Evolutionary conservation across 2,329 filamentous ascomycete species (phyloP).

Genomic region (Penicillium sp.): DNA sequence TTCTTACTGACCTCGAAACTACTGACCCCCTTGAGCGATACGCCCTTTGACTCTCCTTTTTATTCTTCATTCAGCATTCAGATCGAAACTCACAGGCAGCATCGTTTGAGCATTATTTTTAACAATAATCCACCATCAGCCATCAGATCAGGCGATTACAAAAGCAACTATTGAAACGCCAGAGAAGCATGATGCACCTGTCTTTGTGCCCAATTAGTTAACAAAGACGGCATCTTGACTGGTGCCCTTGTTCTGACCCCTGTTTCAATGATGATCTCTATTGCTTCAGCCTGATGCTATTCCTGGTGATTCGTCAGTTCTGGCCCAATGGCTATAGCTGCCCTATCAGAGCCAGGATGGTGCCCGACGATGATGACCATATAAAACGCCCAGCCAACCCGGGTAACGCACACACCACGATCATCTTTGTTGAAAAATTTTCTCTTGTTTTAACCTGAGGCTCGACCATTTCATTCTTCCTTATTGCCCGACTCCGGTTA

Average conservation of each 20-base stretch:
- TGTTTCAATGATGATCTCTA: constrained; percentile 10
- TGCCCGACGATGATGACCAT: constrained; percentile 23
- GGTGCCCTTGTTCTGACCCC: constrained; percentile 2
- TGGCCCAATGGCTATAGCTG: constrained; percentile 20
- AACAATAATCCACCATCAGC: neutral
- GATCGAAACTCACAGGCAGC: neutral
- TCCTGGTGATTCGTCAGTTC: constrained; percentile 15
- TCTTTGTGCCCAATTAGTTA: constrained; percentile 13
- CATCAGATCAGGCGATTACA: neutral
- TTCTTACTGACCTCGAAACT: neutral
- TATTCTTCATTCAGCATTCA: neutral
- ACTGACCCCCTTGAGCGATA: neutral
- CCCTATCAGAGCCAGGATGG: constrained; percentile 24
- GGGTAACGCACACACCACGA: constrained; percentile 8
- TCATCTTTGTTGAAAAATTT: constrained; percentile 18
- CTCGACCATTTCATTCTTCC: constrained; percentile 4
- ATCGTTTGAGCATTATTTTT: neutral
- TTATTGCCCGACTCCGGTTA: constrained; percentile 8
- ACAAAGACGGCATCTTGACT: constrained; percentile 1
- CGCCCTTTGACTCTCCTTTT: neutral
- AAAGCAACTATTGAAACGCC: constrained; percentile 3
- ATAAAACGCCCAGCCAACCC: constrained; percentile 10
- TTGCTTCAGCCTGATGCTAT: constrained; percentile 21
- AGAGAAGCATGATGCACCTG: constrained; percentile 5
- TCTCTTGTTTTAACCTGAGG: constrained; percentile 2